Base-by-base conservation (phyloP, 495 filamentous ascomycete species). In the Aspergillus nidulans region DNA sequence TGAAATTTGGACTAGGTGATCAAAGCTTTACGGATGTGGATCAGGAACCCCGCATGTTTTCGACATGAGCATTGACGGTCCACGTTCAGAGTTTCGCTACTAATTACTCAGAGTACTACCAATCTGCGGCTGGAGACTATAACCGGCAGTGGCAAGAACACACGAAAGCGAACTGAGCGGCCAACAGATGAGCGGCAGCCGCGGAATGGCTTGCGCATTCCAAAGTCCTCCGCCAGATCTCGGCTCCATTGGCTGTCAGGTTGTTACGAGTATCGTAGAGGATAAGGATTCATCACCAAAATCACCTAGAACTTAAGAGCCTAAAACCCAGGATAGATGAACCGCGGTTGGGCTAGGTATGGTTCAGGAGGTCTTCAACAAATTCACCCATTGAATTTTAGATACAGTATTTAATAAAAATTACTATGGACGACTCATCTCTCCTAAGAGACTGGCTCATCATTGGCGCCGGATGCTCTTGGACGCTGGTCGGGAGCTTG, bases 21-120 rank as follows among this genome's bases (percentile, higher is more conserved):
- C 47, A 49, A 45, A 23, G 28, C 28, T 36, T 36, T 49, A 32
- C 32, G 3, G n/a, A n/a, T 10, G 32, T 49, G 47, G 26, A 49
- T 49, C 47, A 49, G 34, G n/a, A 23, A 49, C 32, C 47, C 32
- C 47, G 47, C 47, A 49, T 39, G 30, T 19, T 49, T 46, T 25
- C 16, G 42, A 26, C 36, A 45, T 45, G 15, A 26, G 21, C 25
- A 43, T 21, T 43, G 25, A 18, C 25, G 26, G 42, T 26, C 28
- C 25, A 12, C 15, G 30, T 6, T 13, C 10, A 34, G 10, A 13
- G 15, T 34, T 6, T 13, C n/a, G n/a, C n/a, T n/a, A n/a, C n/a
- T n/a, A n/a, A n/a, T n/a, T n/a, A n/a, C n/a, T n/a, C 9, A 34
- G 30, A 34, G 15, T 13, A n/a, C 30, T 12, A 34, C 15, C 30